These are phyloP conservation scores for Lagerstroemia speciosa DNA, from an alignment of 345 rosid genomes.

Conservation along the genomic window DNA sequence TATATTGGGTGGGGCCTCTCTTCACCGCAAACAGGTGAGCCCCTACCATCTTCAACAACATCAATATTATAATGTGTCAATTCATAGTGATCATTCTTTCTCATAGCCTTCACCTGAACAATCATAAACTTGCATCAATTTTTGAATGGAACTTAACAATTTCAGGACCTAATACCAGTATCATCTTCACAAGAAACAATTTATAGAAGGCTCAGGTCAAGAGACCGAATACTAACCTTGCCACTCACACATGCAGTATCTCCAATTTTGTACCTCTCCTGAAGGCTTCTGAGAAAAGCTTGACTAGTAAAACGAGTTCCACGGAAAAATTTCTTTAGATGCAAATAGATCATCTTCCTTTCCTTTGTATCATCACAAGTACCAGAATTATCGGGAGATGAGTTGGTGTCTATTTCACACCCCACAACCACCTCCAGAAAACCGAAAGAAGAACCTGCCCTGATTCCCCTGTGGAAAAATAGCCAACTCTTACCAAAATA, in stretches of 20 bases:
- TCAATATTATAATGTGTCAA: conserved; percentile 80
- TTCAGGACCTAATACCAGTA: background rate
- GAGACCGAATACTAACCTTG: conserved; percentile 39
- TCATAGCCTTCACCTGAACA: conserved; percentile 49
- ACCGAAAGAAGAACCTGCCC: conserved; percentile 56
- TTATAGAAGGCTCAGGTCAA: background rate
- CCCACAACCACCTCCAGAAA: conserved; percentile 80
- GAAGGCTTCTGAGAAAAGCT: conserved; percentile 58
- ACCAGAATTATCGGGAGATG: conserved; percentile 20
- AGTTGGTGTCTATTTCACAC: conserved; percentile 45
- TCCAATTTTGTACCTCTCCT: conserved; percentile 55
- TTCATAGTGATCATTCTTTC: conserved; percentile 65
- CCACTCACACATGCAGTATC: conserved; percentile 81
- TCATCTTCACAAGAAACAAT: background rate
- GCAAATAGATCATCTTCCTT: conserved; percentile 55
- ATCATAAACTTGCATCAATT: background rate
- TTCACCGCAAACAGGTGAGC: conserved; percentile 36
- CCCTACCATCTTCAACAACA: conserved; percentile 60
- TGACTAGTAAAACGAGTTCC: conserved; percentile 69
- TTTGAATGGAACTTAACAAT: background rate
- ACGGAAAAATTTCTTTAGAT: conserved; percentile 76
- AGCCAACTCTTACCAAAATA: background rate
- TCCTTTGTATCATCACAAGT: conserved; percentile 16
- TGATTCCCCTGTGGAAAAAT: conserved; percentile 56
- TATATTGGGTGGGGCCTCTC: conserved; percentile 87